Evolutionary conservation across 352 stramenopile genomes (phyloP).

Genomic region (Phytophthora idaei): DNA sequence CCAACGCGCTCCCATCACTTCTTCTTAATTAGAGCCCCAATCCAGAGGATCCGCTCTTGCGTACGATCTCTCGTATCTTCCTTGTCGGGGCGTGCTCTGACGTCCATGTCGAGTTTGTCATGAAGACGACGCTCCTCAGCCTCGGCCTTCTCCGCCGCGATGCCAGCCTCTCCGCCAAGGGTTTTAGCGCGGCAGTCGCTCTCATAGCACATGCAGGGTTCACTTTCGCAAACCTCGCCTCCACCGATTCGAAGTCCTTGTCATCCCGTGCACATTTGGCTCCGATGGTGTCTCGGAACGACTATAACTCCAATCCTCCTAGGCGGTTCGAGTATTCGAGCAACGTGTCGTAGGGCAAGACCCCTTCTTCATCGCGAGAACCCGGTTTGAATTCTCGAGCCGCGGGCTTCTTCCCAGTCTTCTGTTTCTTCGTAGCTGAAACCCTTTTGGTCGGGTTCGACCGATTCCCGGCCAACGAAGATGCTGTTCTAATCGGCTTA

Average conservation of each 20-base stretch:
- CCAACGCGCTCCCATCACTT: neutral
- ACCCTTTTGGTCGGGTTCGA: neutral
- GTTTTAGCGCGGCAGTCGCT: neutral
- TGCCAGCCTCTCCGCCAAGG: neutral
- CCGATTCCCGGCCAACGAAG: no score
- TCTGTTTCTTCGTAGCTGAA: neutral
- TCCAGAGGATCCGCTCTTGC: neutral
- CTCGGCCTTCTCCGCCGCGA: neutral
- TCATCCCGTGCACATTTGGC: neutral
- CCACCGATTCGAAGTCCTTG: neutral
- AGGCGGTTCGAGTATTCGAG: constrained; percentile 6
- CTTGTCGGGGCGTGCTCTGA: neutral
- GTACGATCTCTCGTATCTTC: neutral
- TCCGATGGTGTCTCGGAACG: neutral
- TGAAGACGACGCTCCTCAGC: neutral
- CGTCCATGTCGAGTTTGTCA: neutral
- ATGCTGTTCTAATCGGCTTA: neutral
- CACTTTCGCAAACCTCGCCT: constrained; percentile 5
- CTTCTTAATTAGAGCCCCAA: neutral
- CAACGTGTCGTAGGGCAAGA: neutral
- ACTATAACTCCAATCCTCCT: neutral
- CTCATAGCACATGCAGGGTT: constrained; percentile 5
- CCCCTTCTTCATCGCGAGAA: neutral
- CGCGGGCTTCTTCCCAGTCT: neutral
- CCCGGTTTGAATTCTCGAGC: neutral